Conservation (phyloP, 179 eudicot species). For the Spinacia oleracea region DNA sequence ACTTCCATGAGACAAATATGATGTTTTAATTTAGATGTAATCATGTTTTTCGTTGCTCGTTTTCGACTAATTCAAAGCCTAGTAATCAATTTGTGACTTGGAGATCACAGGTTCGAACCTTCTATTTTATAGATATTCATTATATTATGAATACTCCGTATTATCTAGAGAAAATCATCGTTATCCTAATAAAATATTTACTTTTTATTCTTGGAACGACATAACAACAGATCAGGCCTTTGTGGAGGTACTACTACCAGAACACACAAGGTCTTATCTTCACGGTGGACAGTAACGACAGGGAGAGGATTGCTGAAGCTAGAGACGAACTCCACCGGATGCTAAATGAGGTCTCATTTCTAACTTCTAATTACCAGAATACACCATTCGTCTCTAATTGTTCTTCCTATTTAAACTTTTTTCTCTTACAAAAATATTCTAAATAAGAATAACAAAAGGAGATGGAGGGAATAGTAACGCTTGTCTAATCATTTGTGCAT, state of each 20-base stretch:
- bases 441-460: no score
- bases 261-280: conserved; percentile 31
- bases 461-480: no score
- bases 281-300: conserved; percentile 33
- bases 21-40: no score
- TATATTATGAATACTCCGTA: neutral
- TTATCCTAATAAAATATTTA: neutral
- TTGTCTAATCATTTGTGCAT: no score
- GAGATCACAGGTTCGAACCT: no score
- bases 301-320: conserved; percentile 35
- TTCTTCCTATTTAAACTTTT: no score
- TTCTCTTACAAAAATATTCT: no score
- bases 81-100: no score
- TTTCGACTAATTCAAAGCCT: no score
- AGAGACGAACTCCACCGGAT: conserved; percentile 34
- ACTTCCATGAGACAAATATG: neutral
- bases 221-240: conserved; percentile 36
- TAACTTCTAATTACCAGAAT: neutral
- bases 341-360: conserved; percentile 25
- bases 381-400: no score
- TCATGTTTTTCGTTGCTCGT: no score
- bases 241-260: conserved; percentile 49
- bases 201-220: neutral
- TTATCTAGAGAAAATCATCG: neutral
- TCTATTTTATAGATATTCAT: no score